A percentile compares a stretch with the other conserved stretches of the same genome.
Conservation (phyloP, 768 basidiomycete species). For the Cantharellus anzutake region DNA sequence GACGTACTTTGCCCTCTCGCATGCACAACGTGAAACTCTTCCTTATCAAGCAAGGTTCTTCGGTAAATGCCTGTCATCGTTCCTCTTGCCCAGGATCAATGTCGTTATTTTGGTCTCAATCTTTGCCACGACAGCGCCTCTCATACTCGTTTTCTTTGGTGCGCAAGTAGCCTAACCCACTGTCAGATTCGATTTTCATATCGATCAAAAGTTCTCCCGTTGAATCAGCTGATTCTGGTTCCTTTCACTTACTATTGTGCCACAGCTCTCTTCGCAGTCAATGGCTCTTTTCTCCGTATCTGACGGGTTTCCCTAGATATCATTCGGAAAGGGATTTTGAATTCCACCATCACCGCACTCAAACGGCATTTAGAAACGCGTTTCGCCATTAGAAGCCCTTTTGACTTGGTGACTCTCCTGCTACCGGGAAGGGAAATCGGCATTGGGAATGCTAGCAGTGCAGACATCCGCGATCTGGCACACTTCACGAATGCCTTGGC, state of each 20-base stretch:
- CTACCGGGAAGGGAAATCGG: constrained; percentile 2
- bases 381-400: not conserved
- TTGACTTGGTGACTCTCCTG: not conserved
- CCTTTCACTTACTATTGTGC: constrained; percentile 4
- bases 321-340: not conserved
- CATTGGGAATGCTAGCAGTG: constrained; percentile 2
- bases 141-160: constrained; percentile 1
- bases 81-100: not conserved
- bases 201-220: not conserved
- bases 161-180: not conserved
- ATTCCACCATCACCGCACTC: not conserved
- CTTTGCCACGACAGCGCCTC: constrained; percentile 1
- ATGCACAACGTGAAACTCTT: not conserved
- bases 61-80: not conserved
- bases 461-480: not conserved
- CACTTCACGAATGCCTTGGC: not conserved
- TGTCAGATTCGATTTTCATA: not conserved
- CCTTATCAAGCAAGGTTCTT: constrained; percentile 5
- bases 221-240: not conserved
- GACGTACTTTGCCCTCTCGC: constrained; percentile 1
- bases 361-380: not conserved
- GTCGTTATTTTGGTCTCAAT: not conserved
- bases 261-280: not conserved
- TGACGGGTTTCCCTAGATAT: not conserved
- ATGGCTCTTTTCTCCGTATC: not conserved